These are phyloP conservation scores for Schizochytrium sp. DNA, from an alignment of 108 stramenopile species.

Conservation along the genomic window DNA sequence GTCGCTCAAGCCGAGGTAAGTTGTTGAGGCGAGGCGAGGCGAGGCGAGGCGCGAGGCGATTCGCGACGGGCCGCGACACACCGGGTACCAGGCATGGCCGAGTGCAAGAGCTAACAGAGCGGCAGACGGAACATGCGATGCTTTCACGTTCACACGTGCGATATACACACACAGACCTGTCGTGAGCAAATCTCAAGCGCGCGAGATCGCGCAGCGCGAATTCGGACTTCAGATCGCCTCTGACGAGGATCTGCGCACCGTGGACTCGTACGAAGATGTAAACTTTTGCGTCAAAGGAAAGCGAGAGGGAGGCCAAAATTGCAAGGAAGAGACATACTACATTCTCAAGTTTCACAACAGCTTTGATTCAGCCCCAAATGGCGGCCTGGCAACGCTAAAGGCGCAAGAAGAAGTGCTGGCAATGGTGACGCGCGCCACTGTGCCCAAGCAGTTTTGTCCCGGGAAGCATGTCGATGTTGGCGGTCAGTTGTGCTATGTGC, in stretches of 20 bases:
- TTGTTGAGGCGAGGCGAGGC: too few species aligned
- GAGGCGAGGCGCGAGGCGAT: too few species aligned
- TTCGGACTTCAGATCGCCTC: not conserved
- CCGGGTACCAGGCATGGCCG: not conserved
- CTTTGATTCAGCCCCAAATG: not conserved
- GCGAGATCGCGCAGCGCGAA: not conserved
- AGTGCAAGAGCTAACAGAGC: not conserved
- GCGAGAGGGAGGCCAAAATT: not conserved
- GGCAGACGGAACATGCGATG: too few species aligned
- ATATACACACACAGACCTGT: too few species aligned
- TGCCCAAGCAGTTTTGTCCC: not conserved
- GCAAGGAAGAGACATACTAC: not conserved
- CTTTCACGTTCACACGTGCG: too few species aligned
- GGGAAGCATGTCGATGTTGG: not conserved
- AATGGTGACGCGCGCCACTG: not conserved
- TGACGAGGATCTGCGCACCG: not conserved
- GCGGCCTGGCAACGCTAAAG: not conserved
- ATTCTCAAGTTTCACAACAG: conserved; percentile 1
- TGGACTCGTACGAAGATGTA: conserved; percentile 8
- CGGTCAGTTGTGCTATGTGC: not conserved
- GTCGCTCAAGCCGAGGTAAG: too few species aligned
- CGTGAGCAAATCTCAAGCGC: not conserved
- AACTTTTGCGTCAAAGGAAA: not conserved
- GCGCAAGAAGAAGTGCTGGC: not conserved
- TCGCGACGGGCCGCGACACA: not conserved